phyloP scores from a whole-genome alignment of 768 basidiomycete genomes.

The Phaeotremella fagi region DNA sequence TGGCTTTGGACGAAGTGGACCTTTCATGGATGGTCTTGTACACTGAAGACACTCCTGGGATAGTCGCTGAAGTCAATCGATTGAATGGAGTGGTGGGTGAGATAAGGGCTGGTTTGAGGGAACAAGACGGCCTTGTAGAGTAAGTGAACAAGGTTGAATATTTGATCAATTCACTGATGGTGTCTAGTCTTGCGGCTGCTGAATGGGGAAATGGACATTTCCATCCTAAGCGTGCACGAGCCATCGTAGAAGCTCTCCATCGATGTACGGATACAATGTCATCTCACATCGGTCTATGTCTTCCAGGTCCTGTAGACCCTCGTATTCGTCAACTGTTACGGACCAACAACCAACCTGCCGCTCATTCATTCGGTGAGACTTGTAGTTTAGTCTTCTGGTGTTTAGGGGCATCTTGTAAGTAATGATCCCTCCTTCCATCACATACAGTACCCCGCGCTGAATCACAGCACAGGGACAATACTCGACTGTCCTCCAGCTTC shows the following conservation, averaged over 20 bases:
- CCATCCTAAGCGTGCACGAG: not conserved
- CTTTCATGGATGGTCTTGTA: not conserved
- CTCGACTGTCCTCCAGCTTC: constrained; percentile 1
- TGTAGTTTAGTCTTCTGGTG: constrained; percentile 5
- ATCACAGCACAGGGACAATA: constrained; percentile 9
- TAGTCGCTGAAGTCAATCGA: not conserved
- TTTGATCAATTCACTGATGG: no score
- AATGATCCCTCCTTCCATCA: no score
- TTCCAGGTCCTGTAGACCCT: not conserved
- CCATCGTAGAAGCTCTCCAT: constrained; percentile 5
- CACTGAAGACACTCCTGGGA: not conserved
- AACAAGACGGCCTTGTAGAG: constrained; percentile 7
- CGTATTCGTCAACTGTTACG: not conserved
- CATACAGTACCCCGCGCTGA: not conserved
- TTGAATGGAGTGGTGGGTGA: not conserved
- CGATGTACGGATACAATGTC: constrained; percentile 4
- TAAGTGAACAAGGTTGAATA: no score
- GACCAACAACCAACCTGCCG: not conserved
- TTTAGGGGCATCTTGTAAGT: constrained; percentile 3
- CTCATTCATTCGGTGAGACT: not conserved
- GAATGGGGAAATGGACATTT: constrained; percentile 6
- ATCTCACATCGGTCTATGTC: constrained; percentile 1
- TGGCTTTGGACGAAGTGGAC: constrained; percentile 1
- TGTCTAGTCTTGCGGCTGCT: not conserved
- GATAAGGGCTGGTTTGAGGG: not conserved